Evolutionary conservation across 2,329 filamentous ascomycete species (phyloP).

Genomic region (Dothidotthia symphoricarpi): DNA sequence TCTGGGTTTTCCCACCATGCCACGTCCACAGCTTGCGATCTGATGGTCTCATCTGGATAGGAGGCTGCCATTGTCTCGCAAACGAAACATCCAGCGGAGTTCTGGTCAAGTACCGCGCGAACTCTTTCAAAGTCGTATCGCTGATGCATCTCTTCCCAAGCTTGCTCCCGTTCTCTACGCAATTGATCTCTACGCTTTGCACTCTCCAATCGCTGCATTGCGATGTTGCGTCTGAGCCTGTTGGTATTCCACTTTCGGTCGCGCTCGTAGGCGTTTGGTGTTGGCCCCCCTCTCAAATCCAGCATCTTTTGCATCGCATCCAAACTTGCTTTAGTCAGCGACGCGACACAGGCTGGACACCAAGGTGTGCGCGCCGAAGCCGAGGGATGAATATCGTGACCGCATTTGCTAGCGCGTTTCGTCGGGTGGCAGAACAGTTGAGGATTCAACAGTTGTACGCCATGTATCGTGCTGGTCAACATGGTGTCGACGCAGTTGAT

Average conservation of each 20-base stretch:
- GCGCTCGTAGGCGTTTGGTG: conserved; percentile 10
- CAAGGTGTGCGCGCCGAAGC: conserved; percentile 14
- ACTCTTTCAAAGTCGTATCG: conserved; percentile 1
- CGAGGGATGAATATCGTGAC: conserved; percentile 24
- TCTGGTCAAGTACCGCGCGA: conserved; percentile 4
- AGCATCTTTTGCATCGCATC: conserved; percentile 13
- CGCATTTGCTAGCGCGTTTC: conserved; percentile 19
- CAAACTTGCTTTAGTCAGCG: conserved; percentile 13
- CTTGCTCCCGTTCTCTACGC: conserved; percentile 22
- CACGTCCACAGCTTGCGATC: conserved; percentile 6
- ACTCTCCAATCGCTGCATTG: conserved; percentile 12
- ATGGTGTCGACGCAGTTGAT: too few relatives aligned
- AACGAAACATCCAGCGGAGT: conserved; percentile 7
- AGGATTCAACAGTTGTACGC: conserved; percentile 5
- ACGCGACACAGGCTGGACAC: conserved; percentile 20
- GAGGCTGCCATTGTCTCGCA: conserved; percentile 12
- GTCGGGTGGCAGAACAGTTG: conserved; percentile 16
- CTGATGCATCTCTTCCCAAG: conserved; percentile 22
- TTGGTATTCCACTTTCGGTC: conserved; percentile 21
- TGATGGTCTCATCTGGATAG: conserved; percentile 6
- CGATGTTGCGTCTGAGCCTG: conserved; percentile 16
- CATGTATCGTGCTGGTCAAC: too few relatives aligned
- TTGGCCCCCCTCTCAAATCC: conserved; percentile 14
- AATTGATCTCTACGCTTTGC: conserved; percentile 14
- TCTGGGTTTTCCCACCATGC: conserved; percentile 28